Conservation (phyloP, 495 filamentous ascomycete species). For the Peziza echinospora region DNA sequence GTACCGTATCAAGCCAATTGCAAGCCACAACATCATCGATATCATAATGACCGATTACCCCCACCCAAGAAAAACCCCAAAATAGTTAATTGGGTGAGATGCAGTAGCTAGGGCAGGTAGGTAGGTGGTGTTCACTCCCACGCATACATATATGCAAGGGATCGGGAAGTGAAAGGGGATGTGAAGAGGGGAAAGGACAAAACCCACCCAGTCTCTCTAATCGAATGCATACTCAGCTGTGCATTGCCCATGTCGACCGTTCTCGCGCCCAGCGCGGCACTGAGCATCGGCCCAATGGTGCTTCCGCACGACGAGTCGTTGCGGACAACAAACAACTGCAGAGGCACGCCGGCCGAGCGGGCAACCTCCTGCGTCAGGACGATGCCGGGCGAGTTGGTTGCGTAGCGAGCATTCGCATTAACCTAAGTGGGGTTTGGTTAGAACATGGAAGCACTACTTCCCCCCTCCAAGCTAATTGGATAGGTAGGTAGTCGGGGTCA, state of each 20-base stretch:
- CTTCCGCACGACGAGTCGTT: slow-evolving; percentile 88
- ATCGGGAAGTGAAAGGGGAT: too few relatives aligned
- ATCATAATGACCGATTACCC: too few relatives aligned
- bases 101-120: background rate
- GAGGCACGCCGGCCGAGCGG: slow-evolving; percentile 46
- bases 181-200: background rate
- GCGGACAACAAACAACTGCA: slow-evolving; percentile 88
- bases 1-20: too few relatives aligned
- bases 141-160: background rate
- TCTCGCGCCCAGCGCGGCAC: slow-evolving; percentile 58
- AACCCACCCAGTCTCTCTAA: slow-evolving; percentile 55
- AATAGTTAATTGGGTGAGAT: background rate
- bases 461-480: too few relatives aligned
- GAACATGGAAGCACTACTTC: too few relatives aligned
- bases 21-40: too few relatives aligned
- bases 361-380: slow-evolving; percentile 78
- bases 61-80: too few relatives aligned
- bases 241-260: slow-evolving; percentile 88
- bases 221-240: slow-evolving; percentile 94
- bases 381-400: slow-evolving; percentile 87
- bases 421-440: too few relatives aligned
- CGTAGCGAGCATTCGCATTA: slow-evolving; percentile 92
- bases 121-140: too few relatives aligned
- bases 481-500: background rate
- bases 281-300: slow-evolving; percentile 91